Conservation (phyloP, 2,329 filamentous ascomycete genomes). For the Venturia asperata region DNA sequence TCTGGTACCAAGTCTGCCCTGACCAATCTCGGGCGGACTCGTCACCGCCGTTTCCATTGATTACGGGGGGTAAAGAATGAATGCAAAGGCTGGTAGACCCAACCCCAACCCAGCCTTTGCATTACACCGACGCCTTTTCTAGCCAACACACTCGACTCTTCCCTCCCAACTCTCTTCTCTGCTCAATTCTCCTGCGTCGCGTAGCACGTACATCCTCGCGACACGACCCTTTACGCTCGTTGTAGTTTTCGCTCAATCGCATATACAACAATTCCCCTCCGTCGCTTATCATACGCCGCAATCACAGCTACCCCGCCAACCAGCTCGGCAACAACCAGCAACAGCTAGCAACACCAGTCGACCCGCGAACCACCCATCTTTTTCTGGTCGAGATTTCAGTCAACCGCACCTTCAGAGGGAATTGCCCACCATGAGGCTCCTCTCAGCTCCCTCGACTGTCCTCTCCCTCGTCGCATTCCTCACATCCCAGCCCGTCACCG, state of each 20-base stretch:
- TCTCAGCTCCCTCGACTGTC: neutral
- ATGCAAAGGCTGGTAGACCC: neutral
- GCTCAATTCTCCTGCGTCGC: neutral
- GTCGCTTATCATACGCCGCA: neutral
- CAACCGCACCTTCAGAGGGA: neutral
- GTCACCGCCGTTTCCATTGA: neutral
- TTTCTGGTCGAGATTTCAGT: neutral
- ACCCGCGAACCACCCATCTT: neutral
- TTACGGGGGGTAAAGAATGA: neutral
- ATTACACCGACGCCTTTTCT: conserved; percentile 8
- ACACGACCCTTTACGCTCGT: neutral
- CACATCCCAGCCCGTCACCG: neutral
- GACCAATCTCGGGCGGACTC: neutral
- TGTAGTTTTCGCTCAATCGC: conserved; percentile 2
- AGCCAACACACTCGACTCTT: neutral
- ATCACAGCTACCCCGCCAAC: conserved; percentile 8
- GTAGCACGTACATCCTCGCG: neutral
- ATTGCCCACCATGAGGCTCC: conserved; percentile 16
- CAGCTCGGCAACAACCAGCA: neutral
- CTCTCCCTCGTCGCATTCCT: conserved; percentile 3
- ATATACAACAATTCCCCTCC: neutral
- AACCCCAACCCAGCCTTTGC: neutral
- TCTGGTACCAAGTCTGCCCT: neutral
- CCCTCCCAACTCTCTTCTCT: neutral
- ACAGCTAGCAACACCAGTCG: neutral